Evolutionary conservation across 2,329 filamentous ascomycete species (phyloP).

Genomic region (Chaetoscypha palmicola): DNA sequence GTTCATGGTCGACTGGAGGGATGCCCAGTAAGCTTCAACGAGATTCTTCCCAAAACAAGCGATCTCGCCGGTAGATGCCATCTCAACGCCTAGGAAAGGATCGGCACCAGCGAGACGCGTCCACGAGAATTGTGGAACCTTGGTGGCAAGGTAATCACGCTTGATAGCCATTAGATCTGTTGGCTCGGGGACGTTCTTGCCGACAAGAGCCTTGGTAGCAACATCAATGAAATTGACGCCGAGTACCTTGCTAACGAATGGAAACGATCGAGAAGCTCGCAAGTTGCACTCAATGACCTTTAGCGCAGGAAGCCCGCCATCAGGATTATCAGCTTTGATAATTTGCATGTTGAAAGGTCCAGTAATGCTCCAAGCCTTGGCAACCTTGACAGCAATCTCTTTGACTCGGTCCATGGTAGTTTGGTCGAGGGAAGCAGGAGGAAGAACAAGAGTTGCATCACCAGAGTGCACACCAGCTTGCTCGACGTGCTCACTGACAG

Average conservation of each 20-base stretch:
- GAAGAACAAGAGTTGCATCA: constrained; percentile 89
- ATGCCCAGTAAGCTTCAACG: constrained; percentile 95
- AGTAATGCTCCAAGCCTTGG: constrained; percentile 93
- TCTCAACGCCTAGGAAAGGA: constrained; percentile 96
- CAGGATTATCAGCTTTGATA: constrained; percentile 79
- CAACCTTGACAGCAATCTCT: constrained; percentile 93
- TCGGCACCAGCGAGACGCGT: constrained; percentile 95
- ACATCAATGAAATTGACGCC: constrained; percentile 95
- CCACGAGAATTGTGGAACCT: constrained; percentile 99
- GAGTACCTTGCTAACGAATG: constrained; percentile 95
- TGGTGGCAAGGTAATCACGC: constrained; percentile 90
- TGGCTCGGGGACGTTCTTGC: constrained; percentile 75
- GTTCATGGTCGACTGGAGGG: constrained; percentile 96
- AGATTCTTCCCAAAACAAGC: constrained; percentile 97
- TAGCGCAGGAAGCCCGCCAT: constrained; percentile 66
- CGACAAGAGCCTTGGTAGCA: constrained; percentile 85
- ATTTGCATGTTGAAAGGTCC: constrained; percentile 99
- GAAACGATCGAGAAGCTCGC: constrained; percentile 94
- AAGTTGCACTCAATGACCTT: constrained; percentile 99
- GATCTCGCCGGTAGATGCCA: constrained; percentile 95
- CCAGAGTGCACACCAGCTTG: constrained; percentile 97
- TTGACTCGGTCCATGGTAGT: constrained; percentile 79
- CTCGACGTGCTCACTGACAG: constrained; percentile 92
- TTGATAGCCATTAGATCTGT: constrained; percentile 82
- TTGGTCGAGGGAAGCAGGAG: constrained; percentile 72